These are phyloP conservation scores for Herpetomonas samuelpessoai DNA, from an alignment of 208 protist genomes.

Conservation along the genomic window DNA sequence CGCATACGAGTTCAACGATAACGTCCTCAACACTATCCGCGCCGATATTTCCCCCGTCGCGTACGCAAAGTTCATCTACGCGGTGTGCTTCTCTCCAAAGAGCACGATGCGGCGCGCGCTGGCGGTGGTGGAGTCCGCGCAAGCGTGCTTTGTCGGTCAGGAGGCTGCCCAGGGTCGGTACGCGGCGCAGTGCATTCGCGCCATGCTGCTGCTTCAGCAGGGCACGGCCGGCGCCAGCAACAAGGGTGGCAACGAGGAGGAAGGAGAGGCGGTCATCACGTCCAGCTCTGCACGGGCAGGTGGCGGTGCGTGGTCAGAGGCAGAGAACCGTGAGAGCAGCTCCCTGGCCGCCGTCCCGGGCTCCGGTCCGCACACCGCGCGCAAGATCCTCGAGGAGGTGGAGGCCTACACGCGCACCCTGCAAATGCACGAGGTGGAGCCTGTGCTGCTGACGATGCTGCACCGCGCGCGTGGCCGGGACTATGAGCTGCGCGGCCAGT, in stretches of 20 bases:
- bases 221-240: constrained; percentile 21
- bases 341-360: constrained; percentile 35
- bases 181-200: constrained; percentile 78
- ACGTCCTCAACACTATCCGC: constrained; percentile 57
- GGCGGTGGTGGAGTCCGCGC: constrained; percentile 62
- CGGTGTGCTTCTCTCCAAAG: constrained; percentile 65
- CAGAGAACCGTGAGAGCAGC: background rate
- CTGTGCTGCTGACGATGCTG: constrained; percentile 70
- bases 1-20: constrained; percentile 75
- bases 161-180: constrained; percentile 50
- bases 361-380: constrained; percentile 51
- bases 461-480: constrained; percentile 77
- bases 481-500: constrained; percentile 77
- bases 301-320: background rate
- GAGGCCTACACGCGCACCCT: constrained; percentile 60
- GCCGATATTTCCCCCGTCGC: constrained; percentile 82
- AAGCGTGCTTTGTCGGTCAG: constrained; percentile 39
- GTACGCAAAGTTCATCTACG: constrained; percentile 83
- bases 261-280: no score
- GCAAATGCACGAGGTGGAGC: constrained; percentile 87
- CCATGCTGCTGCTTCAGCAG: constrained; percentile 70
- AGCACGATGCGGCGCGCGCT: constrained; percentile 63
- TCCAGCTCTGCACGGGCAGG: background rate
- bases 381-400: constrained; percentile 71
- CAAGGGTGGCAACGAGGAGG: constrained; percentile 1